Percentiles rank a stretch among this genome's conserved stretches.
Evolutionary conservation across 202 grass and related monocot species (phyloP).

Genomic region (Digitaria exilis): DNA sequence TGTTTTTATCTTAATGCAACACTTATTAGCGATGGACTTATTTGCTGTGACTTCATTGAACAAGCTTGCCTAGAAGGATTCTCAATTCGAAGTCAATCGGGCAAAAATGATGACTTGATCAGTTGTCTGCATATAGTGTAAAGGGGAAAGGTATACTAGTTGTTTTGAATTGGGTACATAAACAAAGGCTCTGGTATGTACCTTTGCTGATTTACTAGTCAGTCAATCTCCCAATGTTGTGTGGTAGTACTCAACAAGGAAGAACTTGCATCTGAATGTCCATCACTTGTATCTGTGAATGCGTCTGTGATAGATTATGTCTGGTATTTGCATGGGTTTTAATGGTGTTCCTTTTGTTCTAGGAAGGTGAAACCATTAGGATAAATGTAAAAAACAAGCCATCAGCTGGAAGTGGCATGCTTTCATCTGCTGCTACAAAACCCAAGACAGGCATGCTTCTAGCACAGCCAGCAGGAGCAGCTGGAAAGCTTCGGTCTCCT

Average conservation of each 20-base stretch:
- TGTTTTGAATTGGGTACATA: not conserved
- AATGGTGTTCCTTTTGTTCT: slow-evolving; percentile 26
- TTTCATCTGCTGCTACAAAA: slow-evolving; percentile 68
- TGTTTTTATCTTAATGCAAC: not conserved
- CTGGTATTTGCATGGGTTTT: slow-evolving; percentile 31
- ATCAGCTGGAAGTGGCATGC: slow-evolving; percentile 74
- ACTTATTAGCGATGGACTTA: not conserved
- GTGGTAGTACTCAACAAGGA: slow-evolving; percentile 2
- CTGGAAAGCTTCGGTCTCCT: slow-evolving; percentile 80
- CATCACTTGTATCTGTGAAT: not conserved
- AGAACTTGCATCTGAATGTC: not conserved
- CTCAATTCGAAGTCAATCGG: not conserved
- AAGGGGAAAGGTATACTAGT: not conserved
- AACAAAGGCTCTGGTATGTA: not conserved
- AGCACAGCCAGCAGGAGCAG: slow-evolving; percentile 71
- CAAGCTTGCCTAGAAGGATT: not conserved
- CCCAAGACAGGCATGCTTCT: slow-evolving; percentile 67
- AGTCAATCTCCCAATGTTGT: not conserved
- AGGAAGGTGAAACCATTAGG: slow-evolving; percentile 99
- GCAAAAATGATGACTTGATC: not conserved
- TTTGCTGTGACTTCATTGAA: not conserved
- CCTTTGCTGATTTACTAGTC: not conserved
- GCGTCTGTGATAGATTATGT: not conserved
- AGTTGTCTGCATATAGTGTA: not conserved
- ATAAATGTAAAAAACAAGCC: slow-evolving; percentile 98